Conservation (phyloP, 352 stramenopile species). For the Salisapilia sapeloensis region DNA sequence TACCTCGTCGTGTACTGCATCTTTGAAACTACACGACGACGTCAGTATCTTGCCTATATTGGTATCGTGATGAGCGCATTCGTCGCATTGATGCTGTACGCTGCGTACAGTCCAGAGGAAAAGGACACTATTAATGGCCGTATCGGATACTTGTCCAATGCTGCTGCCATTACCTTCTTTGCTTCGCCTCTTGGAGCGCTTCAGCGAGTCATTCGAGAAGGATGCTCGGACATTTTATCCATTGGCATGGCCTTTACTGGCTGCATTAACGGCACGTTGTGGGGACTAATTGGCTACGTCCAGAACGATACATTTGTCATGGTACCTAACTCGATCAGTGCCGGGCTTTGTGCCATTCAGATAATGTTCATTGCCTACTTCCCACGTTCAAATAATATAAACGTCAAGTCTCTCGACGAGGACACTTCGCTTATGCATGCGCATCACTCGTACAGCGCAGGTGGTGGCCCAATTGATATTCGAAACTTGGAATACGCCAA, state of each 20-base stretch:
- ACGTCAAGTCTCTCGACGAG: too few species aligned
- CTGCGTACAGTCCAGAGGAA: constrained; percentile 5
- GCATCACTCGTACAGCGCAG: too few species aligned
- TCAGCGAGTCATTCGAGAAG: constrained; percentile 7
- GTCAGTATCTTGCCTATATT: constrained; percentile 6
- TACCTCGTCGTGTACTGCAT: constrained; percentile 9
- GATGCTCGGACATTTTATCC: constrained; percentile 11
- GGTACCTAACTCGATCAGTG: constrained; percentile 10
- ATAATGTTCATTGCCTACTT: constrained; percentile 7
- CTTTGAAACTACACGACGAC: constrained; percentile 8
- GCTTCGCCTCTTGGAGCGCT: constrained; percentile 9
- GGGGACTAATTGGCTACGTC: constrained; percentile 8
- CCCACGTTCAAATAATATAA: constrained; percentile 3
- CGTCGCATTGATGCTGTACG: constrained; percentile 8
- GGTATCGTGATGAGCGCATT: constrained; percentile 4
- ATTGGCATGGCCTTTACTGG: constrained; percentile 9
- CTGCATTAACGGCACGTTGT: constrained; percentile 9
- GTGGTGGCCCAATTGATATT: too few species aligned
- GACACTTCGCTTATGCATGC: too few species aligned
- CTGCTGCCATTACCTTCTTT: constrained; percentile 10
- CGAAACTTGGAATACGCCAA: too few species aligned
- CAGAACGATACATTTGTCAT: constrained; percentile 12
- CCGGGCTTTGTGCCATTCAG: constrained; percentile 8
- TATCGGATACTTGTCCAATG: constrained; percentile 9
- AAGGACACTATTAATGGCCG: constrained; percentile 7